A percentile compares a stretch with the other conserved stretches of the same genome.
phyloP scores from a whole-genome alignment of 306 rosid genomes.

The Inga leiocalycina region DNA sequence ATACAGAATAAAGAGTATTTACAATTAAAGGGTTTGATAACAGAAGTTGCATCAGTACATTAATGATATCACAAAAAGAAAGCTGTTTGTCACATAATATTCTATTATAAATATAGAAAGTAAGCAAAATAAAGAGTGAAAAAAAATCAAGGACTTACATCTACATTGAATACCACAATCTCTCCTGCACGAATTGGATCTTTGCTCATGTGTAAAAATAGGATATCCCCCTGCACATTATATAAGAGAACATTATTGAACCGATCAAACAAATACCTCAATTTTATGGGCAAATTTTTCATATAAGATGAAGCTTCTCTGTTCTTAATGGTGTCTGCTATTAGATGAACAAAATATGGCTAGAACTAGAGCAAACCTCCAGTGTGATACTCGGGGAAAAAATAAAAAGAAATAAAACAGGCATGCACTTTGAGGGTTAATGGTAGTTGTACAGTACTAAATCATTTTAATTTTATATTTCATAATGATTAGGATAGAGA shows the following conservation, averaged over 20 bases:
- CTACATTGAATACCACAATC: constrained; percentile 91
- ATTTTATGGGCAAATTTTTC: neutral
- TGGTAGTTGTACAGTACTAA: neutral
- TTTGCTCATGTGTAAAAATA: constrained; percentile 87
- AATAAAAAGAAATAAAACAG: neutral
- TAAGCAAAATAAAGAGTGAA: neutral
- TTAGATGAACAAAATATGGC: neutral
- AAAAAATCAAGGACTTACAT: constrained; percentile 55
- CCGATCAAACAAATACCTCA: constrained; percentile 3
- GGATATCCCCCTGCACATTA: constrained; percentile 78
- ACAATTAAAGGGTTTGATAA: neutral
- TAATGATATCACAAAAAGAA: neutral
- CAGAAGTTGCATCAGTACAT: neutral
- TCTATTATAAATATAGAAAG: neutral
- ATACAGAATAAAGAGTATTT: neutral
- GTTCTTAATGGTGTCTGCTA: neutral
- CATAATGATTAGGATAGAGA: neutral
- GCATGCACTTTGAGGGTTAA: neutral
- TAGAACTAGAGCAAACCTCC: neutral
- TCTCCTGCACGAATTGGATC: constrained; percentile 97
- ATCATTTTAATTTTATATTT: neutral
- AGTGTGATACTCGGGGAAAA: neutral
- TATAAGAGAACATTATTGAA: constrained; percentile 22
- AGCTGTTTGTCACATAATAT: neutral
- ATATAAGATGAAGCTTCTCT: neutral